A percentile compares a stretch with the other conserved stretches of the same genome.
phyloP scores from a whole-genome alignment of 345 rosid species.

The Salix koriyanagi region DNA sequence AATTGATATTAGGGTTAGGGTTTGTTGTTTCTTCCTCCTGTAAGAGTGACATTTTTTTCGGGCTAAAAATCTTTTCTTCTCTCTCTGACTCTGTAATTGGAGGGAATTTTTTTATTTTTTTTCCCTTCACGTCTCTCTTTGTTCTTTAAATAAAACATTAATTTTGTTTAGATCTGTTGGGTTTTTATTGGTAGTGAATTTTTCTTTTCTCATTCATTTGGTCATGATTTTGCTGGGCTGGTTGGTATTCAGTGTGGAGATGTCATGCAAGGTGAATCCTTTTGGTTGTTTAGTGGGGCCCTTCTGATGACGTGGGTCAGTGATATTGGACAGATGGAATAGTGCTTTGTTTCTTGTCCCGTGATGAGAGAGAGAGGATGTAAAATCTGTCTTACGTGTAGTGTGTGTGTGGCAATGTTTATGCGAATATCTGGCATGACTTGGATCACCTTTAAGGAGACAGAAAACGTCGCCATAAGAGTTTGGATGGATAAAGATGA shows the following conservation, averaged over 20 bases:
- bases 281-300: not conserved
- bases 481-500: too few relatives aligned
- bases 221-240: not conserved
- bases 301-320: not conserved
- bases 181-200: not conserved
- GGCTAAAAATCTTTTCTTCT: not conserved
- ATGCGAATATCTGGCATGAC: not conserved
- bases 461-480: too few relatives aligned
- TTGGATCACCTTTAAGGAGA: too few relatives aligned
- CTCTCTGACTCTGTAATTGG: not conserved
- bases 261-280: not conserved
- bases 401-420: not conserved
- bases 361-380: not conserved
- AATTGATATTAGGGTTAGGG: not conserved
- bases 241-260: not conserved
- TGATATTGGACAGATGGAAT: not conserved
- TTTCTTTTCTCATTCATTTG: not conserved
- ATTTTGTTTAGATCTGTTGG: conserved; percentile 4
- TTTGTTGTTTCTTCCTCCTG: conserved; percentile 1
- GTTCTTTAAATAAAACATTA: not conserved
- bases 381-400: not conserved
- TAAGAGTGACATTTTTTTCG: conserved; percentile 23
- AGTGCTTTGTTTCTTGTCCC: not conserved
- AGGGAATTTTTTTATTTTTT: not conserved
- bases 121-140: not conserved